Evolutionary conservation across 1,284 basidiomycete species (phyloP).

Genomic region (Vanrija humicola): DNA sequence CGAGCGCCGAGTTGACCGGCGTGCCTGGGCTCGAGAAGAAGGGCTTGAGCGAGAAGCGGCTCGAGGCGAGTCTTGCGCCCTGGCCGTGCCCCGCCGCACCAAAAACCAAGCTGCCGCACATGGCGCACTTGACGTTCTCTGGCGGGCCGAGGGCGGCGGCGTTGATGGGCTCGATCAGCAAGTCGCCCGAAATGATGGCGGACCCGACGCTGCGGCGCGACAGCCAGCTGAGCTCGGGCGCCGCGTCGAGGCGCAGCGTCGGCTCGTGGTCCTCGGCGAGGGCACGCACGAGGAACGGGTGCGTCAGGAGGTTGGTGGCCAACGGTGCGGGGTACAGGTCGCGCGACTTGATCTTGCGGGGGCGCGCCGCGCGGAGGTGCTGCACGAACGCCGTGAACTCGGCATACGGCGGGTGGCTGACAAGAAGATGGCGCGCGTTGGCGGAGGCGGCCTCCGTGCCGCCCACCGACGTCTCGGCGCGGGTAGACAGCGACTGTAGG

Average conservation of each 20-base stretch:
- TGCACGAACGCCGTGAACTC: constrained; percentile 80
- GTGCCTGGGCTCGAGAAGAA: constrained; percentile 32
- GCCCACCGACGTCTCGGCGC: not conserved
- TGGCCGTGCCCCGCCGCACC: constrained; percentile 1
- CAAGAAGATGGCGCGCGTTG: constrained; percentile 54
- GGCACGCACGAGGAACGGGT: constrained; percentile 80
- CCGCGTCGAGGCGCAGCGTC: constrained; percentile 85
- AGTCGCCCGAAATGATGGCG: constrained; percentile 81
- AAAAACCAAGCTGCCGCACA: constrained; percentile 61
- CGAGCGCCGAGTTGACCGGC: constrained; percentile 10
- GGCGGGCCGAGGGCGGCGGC: constrained; percentile 26
- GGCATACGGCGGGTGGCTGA: constrained; percentile 70
- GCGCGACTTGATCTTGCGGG: constrained; percentile 22
- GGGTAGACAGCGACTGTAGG: constrained; percentile 60
- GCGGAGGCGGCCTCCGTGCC: not conserved
- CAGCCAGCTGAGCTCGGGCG: constrained; percentile 90
- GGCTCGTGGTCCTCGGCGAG: constrained; percentile 90
- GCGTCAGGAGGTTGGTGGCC: constrained; percentile 65
- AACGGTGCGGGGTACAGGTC: constrained; percentile 54
- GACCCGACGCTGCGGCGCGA: constrained; percentile 77
- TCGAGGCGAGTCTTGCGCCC: constrained; percentile 53
- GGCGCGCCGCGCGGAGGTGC: constrained; percentile 72
- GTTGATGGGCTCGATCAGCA: constrained; percentile 79
- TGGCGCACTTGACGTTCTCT: constrained; percentile 56
- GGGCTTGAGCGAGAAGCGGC: constrained; percentile 43